Evolutionary conservation across 306 rosid species (phyloP).

Genomic region (Cyamopsis tetragonoloba): DNA sequence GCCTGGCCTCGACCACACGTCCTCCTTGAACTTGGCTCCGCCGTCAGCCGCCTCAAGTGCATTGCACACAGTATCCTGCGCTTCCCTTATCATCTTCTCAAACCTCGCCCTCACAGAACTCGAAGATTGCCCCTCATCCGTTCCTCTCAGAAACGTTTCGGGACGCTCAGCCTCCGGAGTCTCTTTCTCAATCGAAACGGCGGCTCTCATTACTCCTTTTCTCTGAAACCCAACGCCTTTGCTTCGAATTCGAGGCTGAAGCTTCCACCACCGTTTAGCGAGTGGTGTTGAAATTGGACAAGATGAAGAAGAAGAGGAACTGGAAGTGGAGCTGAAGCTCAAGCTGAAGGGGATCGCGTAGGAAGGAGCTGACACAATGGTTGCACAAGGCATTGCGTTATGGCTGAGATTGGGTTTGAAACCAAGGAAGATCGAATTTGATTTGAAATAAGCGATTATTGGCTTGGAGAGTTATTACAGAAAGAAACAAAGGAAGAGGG

Average conservation of each 20-base stretch:
- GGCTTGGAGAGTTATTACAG: neutral
- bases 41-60: conserved; percentile 84
- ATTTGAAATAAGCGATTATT: neutral
- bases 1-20: conserved; percentile 97
- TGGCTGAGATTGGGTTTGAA: neutral
- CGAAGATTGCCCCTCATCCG: conserved; percentile 37
- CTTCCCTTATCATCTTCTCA: conserved; percentile 96
- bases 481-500: neutral
- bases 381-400: conserved; percentile 41
- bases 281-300: neutral
- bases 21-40: conserved; percentile 74
- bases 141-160: conserved; percentile 64
- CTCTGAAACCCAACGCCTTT: neutral
- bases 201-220: conserved; percentile 21
- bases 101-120: conserved; percentile 65
- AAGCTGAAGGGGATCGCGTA: conserved; percentile 18
- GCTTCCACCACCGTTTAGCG: neutral
- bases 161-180: conserved; percentile 76
- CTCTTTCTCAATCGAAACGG: conserved; percentile 79
- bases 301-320: conserved; percentile 9
- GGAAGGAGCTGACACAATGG: conserved; percentile 31
- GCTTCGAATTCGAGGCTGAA: neutral
- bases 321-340: neutral
- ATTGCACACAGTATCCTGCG: conserved; percentile 77
- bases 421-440: neutral